These are phyloP conservation scores for Botrytis porri DNA, from an alignment of 2,329 filamentous ascomycete species.

Conservation along the genomic window DNA sequence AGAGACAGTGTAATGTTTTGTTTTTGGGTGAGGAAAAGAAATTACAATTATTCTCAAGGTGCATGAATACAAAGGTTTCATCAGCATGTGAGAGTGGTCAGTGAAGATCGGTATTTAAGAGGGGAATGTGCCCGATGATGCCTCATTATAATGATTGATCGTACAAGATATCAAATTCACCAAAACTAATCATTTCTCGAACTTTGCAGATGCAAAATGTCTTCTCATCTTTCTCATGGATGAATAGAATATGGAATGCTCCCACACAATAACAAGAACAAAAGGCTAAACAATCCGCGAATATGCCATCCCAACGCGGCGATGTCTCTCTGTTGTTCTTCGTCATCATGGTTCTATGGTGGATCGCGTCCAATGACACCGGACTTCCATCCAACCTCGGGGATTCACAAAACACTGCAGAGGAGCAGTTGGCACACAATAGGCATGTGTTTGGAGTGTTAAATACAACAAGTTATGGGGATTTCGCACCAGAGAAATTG, in stretches of 20 bases:
- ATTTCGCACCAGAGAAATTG: conserved; percentile 49
- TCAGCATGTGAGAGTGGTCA: neutral
- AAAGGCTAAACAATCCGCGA: conserved; percentile 6
- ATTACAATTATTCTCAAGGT: neutral
- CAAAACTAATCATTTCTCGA: neutral
- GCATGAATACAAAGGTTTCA: conserved; percentile 7
- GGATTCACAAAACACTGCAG: conserved; percentile 43
- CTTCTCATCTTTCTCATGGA: neutral
- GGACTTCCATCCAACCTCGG: conserved; percentile 41
- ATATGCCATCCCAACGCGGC: conserved; percentile 33
- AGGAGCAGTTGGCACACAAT: conserved; percentile 51
- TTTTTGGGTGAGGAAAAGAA: neutral
- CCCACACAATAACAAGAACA: neutral
- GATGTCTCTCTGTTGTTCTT: conserved; percentile 35
- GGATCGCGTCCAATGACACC: conserved; percentile 34
- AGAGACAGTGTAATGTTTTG: neutral
- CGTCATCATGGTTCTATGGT: conserved; percentile 37
- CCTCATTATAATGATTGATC: neutral
- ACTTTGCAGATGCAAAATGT: neutral
- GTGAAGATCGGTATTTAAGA: neutral
- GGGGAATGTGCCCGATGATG: conserved; percentile 2
- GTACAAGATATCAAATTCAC: neutral
- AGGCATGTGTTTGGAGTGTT: conserved; percentile 52
- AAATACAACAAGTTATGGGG: conserved; percentile 57
- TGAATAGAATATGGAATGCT: conserved; percentile 12